Conservation (phyloP, 306 rosid species). For the apple (Malus domestica) region ASM211411v1 NC_041804.1:4840501-4841000, state of each 20-base stretch:
- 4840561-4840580: conserved; percentile 11
- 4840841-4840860: conserved; percentile 29
- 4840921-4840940: conserved; percentile 66
- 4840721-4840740: conserved; percentile 50
- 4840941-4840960: conserved; percentile 65
- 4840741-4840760: conserved; percentile 50
- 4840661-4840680: conserved; percentile 63
- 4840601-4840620: conserved; percentile 23
- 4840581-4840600: conserved; percentile 22
- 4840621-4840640: conserved; percentile 48
- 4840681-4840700: conserved; percentile 36
- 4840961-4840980: conserved; percentile 71
- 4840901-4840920: conserved; percentile 54
- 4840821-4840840: conserved; percentile 2
- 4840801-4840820: conserved; percentile 49
- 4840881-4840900: conserved; percentile 73
- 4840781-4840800: conserved; percentile 39
- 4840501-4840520: not conserved
- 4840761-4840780: conserved; percentile 58
- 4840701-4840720: conserved; percentile 36
- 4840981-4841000: conserved; percentile 69
- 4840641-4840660: conserved; percentile 44
- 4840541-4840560: not conserved
- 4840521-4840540: not conserved
- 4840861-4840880: conserved; percentile 67